A percentile compares a stretch with the other conserved stretches of the same genome.
phyloP scores from a whole-genome alignment of 192 early-diverging fungal species.

The Coemansia aciculifera region DNA sequence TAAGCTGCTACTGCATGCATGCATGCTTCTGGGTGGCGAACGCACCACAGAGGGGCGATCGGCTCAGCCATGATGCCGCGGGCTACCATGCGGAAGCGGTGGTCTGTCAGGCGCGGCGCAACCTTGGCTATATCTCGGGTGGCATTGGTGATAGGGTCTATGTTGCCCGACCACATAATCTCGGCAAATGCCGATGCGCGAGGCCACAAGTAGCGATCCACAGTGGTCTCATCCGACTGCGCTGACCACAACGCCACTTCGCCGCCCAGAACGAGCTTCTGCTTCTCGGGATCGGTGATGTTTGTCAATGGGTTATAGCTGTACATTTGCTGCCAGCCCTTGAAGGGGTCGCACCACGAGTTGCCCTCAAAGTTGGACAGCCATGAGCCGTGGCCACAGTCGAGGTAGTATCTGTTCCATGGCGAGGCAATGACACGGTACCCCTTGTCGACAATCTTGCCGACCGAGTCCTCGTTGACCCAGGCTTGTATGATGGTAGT shows the following conservation, averaged over 20 bases:
- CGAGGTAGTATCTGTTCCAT: conserved; percentile 66
- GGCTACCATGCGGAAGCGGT: conserved; percentile 66
- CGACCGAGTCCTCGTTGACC: conserved; percentile 60
- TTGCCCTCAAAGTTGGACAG: conserved; percentile 62
- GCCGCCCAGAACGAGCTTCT: conserved; percentile 64
- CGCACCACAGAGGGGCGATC: conserved; percentile 71
- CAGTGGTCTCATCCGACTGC: conserved; percentile 59
- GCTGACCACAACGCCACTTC: conserved; percentile 72
- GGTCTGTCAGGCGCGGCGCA: conserved; percentile 65
- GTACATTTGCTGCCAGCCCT: conserved; percentile 73
- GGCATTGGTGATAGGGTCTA: conserved; percentile 50
- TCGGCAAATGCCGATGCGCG: conserved; percentile 69
- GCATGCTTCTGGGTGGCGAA: conserved; percentile 56
- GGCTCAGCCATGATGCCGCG: conserved; percentile 67
- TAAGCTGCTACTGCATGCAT: conserved; percentile 20
- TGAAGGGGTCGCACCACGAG: conserved; percentile 73
- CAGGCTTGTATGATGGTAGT: conserved; percentile 67
- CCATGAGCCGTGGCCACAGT: conserved; percentile 78
- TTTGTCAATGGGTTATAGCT: conserved; percentile 61
- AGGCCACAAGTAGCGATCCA: conserved; percentile 69
- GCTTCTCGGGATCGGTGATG: conserved; percentile 57
- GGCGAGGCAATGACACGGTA: conserved; percentile 64
- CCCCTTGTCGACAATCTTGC: conserved; percentile 59
- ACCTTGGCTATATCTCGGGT: conserved; percentile 61
- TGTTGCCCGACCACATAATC: conserved; percentile 69